Evolutionary conservation across 2,329 filamentous ascomycete genomes (phyloP).

Genomic region (Alternaria alternata): DNA sequence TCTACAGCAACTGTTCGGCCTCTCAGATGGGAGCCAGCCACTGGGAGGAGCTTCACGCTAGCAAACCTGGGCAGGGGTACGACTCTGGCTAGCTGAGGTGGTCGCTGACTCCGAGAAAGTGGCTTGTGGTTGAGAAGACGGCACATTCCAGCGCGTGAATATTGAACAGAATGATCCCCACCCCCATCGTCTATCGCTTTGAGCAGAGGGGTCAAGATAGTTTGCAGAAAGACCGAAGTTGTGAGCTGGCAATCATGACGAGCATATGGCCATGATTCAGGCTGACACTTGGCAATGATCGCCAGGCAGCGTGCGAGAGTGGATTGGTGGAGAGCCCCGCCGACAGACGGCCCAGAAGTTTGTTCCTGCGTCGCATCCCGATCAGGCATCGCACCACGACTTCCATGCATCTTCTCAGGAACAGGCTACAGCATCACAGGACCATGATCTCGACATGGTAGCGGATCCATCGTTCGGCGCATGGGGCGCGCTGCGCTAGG

Average conservation of each 20-base stretch:
- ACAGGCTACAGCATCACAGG: slow-evolving; percentile 7
- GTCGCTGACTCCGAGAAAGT: slow-evolving; percentile 1
- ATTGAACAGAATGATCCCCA: not conserved
- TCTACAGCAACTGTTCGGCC: slow-evolving; percentile 12
- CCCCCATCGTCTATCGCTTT: not conserved
- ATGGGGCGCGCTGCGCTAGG: slow-evolving; percentile 24
- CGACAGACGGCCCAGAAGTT: slow-evolving; percentile 17
- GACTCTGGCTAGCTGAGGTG: slow-evolving; percentile 25
- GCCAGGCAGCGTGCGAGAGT: slow-evolving; percentile 17
- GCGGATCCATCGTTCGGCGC: slow-evolving; percentile 20
- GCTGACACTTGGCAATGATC: slow-evolving; percentile 22
- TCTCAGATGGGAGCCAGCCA: slow-evolving; percentile 3
- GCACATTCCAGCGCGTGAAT: not conserved
- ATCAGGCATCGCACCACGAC: slow-evolving; percentile 17
- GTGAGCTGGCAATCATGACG: not conserved
- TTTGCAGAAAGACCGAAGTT: not conserved
- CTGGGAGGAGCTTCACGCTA: slow-evolving; percentile 16
- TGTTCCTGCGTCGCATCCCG: slow-evolving; percentile 19
- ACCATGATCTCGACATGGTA: slow-evolving; percentile 20
- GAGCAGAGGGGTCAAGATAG: not conserved
- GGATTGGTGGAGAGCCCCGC: slow-evolving; percentile 18
- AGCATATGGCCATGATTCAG: slow-evolving; percentile 10
- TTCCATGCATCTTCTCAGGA: slow-evolving; percentile 21
- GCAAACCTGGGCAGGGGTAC: slow-evolving; percentile 13
- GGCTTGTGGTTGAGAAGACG: not conserved